Percentiles rank a stretch among this genome's conserved stretches.
These are phyloP conservation scores for Nannochloropsis salina DNA, from an alignment of 108 stramenopile species.

Conservation along the genomic window DNA sequence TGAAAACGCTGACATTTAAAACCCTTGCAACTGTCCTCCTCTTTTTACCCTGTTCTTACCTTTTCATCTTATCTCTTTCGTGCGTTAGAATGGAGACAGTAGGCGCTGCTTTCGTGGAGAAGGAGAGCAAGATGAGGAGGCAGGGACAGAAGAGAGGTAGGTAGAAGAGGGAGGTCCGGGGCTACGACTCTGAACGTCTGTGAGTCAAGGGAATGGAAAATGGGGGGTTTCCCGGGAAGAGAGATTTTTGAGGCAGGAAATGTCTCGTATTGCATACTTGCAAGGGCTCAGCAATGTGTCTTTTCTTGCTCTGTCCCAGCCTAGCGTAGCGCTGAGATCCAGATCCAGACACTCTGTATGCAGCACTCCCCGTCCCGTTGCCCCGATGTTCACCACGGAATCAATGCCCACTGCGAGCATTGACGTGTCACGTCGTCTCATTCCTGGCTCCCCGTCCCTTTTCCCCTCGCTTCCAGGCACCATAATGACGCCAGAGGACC, in stretches of 20 bases:
- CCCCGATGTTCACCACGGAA: too few relatives aligned
- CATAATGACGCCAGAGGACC: conserved; percentile 1
- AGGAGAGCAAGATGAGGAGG: not conserved
- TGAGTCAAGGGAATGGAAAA: too few relatives aligned
- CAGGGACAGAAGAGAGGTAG: not conserved
- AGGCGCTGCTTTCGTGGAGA: not conserved
- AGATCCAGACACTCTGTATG: too few relatives aligned
- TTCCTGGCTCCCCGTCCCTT: not conserved
- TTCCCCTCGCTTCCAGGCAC: not conserved
- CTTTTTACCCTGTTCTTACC: not conserved
- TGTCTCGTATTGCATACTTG: too few relatives aligned
- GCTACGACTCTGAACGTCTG: too few relatives aligned
- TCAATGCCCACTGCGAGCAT: too few relatives aligned
- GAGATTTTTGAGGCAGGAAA: too few relatives aligned
- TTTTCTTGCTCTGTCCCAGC: not conserved
- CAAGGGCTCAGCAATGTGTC: not conserved
- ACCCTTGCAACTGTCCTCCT: not conserved
- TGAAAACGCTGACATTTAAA: too few relatives aligned
- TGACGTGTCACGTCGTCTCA: too few relatives aligned
- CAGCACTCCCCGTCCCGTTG: too few relatives aligned
- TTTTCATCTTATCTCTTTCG: not conserved
- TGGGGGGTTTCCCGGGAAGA: too few relatives aligned
- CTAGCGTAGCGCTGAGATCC: too few relatives aligned
- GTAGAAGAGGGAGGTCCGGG: not conserved
- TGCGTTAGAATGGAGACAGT: not conserved